Evolutionary conservation across 1,139 yeast genomes (phyloP).

Genomic region (Lodderomyces metapsilosis): DNA sequence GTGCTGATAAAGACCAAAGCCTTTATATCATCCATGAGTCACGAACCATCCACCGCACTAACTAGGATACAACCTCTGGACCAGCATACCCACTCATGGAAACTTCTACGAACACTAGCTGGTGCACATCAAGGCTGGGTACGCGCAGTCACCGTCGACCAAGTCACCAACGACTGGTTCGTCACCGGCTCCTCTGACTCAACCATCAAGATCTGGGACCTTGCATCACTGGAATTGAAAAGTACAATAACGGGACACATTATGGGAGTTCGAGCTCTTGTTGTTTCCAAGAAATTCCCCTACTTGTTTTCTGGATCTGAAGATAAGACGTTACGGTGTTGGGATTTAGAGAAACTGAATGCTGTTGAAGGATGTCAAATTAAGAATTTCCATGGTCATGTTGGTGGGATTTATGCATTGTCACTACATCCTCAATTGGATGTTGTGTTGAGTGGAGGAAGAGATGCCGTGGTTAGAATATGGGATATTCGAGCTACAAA

Average conservation of each 20-base stretch:
- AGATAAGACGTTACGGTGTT: conserved; percentile 91
- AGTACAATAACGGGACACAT: conserved; percentile 87
- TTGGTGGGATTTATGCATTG: conserved; percentile 82
- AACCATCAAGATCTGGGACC: conserved; percentile 89
- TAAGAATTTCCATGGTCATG: conserved; percentile 90
- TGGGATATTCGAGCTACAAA: conserved; percentile 91
- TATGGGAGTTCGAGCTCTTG: conserved; percentile 81
- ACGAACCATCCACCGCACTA: background rate
- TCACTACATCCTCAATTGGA: conserved; percentile 87
- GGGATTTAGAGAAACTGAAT: conserved; percentile 90
- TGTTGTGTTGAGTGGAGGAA: conserved; percentile 82
- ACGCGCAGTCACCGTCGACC: conserved; percentile 74
- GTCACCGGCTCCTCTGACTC: conserved; percentile 89
- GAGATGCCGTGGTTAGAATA: conserved; percentile 81
- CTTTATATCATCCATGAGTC: no score
- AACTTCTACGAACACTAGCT: conserved; percentile 67
- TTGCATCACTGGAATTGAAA: conserved; percentile 67
- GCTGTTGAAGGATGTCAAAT: conserved; percentile 54
- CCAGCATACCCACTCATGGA: conserved; percentile 43
- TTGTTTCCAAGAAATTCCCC: conserved; percentile 73
- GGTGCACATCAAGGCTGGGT: conserved; percentile 95
- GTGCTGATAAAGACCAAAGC: no score
- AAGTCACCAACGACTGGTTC: conserved; percentile 80
- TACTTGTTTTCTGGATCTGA: conserved; percentile 91
- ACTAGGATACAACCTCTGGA: background rate